Evolutionary conservation across 2,329 filamentous ascomycete genomes (phyloP).

Genomic region (Hypoxylon sp.): DNA sequence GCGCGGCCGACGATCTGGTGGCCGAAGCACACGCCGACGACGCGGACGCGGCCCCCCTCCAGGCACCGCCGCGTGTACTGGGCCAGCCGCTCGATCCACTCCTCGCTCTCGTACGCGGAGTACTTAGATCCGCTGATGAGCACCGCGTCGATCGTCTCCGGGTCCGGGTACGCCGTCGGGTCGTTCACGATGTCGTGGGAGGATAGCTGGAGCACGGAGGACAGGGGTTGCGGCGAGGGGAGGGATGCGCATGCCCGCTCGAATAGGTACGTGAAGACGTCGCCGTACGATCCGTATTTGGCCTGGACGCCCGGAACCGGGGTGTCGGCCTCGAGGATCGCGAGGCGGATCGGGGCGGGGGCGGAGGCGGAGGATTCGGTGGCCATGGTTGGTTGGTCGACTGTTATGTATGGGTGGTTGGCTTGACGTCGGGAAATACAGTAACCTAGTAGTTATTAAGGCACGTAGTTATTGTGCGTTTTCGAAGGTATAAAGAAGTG

Average conservation of each 20-base stretch:
- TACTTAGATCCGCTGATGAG: conserved; percentile 82
- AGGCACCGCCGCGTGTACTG: conserved; percentile 73
- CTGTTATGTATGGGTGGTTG: not conserved
- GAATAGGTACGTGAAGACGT: conserved; percentile 74
- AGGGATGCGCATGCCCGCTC: conserved; percentile 63
- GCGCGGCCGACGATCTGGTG: conserved; percentile 86
- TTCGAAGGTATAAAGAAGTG: conserved; percentile 10
- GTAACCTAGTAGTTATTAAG: too few species aligned
- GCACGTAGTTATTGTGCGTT: not conserved
- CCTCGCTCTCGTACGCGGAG: conserved; percentile 77
- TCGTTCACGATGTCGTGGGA: conserved; percentile 78
- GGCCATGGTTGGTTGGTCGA: conserved; percentile 41
- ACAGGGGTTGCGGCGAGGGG: conserved; percentile 56
- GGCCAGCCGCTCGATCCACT: conserved; percentile 82
- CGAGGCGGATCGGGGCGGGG: conserved; percentile 74
- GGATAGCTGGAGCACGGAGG: conserved; percentile 67
- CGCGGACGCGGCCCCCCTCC: conserved; percentile 69
- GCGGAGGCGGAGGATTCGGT: conserved; percentile 55
- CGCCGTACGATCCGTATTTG: conserved; percentile 78
- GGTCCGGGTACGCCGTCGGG: conserved; percentile 74
- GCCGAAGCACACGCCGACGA: conserved; percentile 89
- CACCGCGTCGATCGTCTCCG: conserved; percentile 83
- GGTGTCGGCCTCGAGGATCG: conserved; percentile 88
- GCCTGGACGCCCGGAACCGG: conserved; percentile 73
- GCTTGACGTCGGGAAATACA: not conserved